phyloP scores from a whole-genome alignment of 169 alveolate genomes.

The Babesia ovis region DNA sequence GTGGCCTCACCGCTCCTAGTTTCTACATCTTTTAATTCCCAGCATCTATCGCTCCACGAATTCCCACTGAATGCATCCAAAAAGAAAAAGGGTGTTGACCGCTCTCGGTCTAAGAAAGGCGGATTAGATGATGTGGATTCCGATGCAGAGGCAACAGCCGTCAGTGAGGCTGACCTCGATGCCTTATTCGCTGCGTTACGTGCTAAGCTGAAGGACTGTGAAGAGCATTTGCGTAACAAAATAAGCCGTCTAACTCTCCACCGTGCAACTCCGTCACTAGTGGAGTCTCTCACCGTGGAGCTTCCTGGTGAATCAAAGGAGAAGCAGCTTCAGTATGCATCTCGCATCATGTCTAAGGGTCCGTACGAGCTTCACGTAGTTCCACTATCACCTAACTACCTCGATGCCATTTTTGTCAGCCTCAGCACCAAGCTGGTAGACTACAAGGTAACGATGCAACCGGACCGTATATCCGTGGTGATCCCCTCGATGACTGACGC shows the following conservation, averaged over 20 bases:
- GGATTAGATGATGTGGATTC: background rate
- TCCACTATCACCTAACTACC: conserved; percentile 28
- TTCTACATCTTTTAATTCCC: background rate
- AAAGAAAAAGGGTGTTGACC: conserved; percentile 8
- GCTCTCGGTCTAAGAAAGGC: background rate
- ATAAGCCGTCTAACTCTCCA: conserved; percentile 46
- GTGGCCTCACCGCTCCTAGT: background rate
- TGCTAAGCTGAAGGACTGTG: conserved; percentile 29
- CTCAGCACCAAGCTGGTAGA: conserved; percentile 43
- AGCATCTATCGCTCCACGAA: too few species aligned
- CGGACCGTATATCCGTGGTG: conserved; percentile 31
- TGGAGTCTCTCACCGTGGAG: conserved; percentile 48
- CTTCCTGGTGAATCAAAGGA: conserved; percentile 28
- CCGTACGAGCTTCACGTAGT: conserved; percentile 54
- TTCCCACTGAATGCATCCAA: conserved; percentile 4
- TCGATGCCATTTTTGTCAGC: conserved; percentile 34
- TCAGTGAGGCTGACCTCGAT: conserved; percentile 43
- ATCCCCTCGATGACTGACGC: conserved; percentile 26
- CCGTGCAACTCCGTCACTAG: conserved; percentile 56
- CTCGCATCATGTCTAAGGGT: conserved; percentile 54
- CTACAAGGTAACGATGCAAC: conserved; percentile 48
- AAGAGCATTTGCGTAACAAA: conserved; percentile 31
- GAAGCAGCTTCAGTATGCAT: conserved; percentile 45
- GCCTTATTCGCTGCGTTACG: conserved; percentile 10
- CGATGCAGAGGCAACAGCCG: conserved; percentile 1